Evolutionary conservation across 805 yeast species (phyloP).

Genomic region (Cyberlindnera sargentensis): DNA sequence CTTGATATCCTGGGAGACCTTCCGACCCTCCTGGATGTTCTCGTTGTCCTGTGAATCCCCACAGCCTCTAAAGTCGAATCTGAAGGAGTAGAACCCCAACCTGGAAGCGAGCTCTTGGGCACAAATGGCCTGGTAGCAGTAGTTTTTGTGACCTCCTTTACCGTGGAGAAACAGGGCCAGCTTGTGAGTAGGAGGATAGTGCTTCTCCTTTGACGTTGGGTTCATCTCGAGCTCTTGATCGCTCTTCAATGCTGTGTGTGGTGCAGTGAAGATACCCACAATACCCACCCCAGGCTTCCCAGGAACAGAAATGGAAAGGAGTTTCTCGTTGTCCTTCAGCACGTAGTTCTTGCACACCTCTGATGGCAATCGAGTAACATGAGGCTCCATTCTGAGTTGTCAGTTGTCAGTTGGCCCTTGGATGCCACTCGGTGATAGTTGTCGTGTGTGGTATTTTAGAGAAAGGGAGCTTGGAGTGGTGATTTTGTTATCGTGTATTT

Average conservation of each 20-base stretch:
- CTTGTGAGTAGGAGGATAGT: conserved; percentile 35
- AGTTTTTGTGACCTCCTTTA: conserved; percentile 75
- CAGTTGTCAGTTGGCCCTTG: too few relatives aligned
- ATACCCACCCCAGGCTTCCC: conserved; percentile 23
- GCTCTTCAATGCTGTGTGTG: conserved; percentile 21
- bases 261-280: conserved; percentile 31
- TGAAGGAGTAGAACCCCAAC: conserved; percentile 55
- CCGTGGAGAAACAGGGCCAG: conserved; percentile 74
- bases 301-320: conserved; percentile 21
- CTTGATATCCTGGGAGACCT: conserved; percentile 54
- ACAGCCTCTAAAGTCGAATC: conserved; percentile 83
- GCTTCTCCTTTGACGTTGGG: conserved; percentile 7
- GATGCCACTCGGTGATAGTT: too few relatives aligned
- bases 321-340: conserved; percentile 20
- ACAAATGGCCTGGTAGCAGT: conserved; percentile 60
- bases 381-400: not conserved
- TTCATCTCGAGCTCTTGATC: conserved; percentile 12
- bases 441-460: too few relatives aligned
- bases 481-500: too few relatives aligned
- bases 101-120: conserved; percentile 54
- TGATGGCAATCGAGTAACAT: conserved; percentile 12
- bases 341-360: conserved; percentile 18
- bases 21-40: conserved; percentile 39
- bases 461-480: too few relatives aligned
- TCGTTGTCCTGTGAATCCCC: conserved; percentile 58